Conservation (phyloP, 768 basidiomycete species). For the Trametes cinnabarina region DNA sequence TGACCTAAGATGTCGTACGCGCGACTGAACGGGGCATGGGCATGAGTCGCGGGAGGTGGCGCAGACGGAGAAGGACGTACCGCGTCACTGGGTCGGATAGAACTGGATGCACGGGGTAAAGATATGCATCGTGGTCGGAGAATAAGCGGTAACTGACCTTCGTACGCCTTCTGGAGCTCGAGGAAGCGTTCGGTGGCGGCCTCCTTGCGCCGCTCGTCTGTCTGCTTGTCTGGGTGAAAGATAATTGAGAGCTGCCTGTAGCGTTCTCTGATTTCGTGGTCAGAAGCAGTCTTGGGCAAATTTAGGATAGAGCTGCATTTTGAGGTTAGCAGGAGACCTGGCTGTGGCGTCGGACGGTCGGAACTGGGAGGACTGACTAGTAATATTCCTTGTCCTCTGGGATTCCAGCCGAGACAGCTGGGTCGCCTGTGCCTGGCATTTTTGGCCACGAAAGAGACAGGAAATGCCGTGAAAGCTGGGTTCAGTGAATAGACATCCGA, state of each 20-base stretch:
- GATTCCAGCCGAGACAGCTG: neutral
- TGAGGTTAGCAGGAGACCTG: constrained; percentile 2
- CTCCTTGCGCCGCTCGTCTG: constrained; percentile 50
- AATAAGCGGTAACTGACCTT: constrained; percentile 45
- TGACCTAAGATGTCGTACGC: constrained; percentile 75
- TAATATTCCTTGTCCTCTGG: constrained; percentile 18
- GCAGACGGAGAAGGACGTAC: constrained; percentile 36
- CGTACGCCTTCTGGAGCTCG: constrained; percentile 80
- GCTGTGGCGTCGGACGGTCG: neutral
- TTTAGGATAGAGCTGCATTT: constrained; percentile 65
- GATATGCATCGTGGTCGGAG: neutral
- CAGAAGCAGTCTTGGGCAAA: constrained; percentile 58
- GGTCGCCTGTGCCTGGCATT: constrained; percentile 13
- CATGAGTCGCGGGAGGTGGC: constrained; percentile 1
- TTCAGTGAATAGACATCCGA: constrained; percentile 6
- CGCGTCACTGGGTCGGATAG: constrained; percentile 70
- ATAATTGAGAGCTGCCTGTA: constrained; percentile 70
- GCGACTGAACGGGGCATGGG: constrained; percentile 41
- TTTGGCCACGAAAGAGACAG: neutral
- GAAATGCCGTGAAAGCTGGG: neutral
- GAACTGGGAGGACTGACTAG: constrained; percentile 15
- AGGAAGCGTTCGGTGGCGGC: constrained; percentile 68
- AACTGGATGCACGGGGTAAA: constrained; percentile 34
- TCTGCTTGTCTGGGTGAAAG: constrained; percentile 86
- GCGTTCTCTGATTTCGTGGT: constrained; percentile 69